Base-by-base conservation (phyloP, 306 rosid genomes). In the Heteromeles arbutifolia region DNA sequence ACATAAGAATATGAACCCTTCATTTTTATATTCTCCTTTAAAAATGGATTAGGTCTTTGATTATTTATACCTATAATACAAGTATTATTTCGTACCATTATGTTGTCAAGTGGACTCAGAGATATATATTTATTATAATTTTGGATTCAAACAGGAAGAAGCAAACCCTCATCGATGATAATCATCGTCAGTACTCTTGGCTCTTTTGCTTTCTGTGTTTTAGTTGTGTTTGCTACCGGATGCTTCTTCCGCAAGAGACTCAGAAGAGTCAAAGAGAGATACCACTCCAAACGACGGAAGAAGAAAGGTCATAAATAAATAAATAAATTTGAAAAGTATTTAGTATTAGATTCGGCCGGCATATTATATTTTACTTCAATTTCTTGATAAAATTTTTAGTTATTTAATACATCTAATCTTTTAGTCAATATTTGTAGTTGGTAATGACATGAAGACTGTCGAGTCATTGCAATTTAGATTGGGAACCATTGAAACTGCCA, bases 381-480 rank as follows among this genome's bases (percentile, higher is more conserved):
- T 58, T 58, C 64, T n/a, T 58, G 0, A 57, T n/a, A n/a, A 11
- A 11, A 10, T 4, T 58, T 22, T 10, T 24, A 58, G 1, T 22
- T 44, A 44, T 3, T 0, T n/a, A n/a, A 25, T 1, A 11, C 8
- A 24, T 11, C 64, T 58, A 24, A 24, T 22, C 18, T 4, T 12
- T 37, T 24, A 24, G 2, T 4, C 13, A 10, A 58, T 58, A 4
- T 58, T 24, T 58, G 31, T 24, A 25, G 72, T 61, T 64, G 59
- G 37, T 32, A 48, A 73, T 41, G 62, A 32, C 14, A 67, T 26
- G 62, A 45, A 63, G 50, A 44, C 75, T 29, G 61, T 68, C 8
- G 91, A 87, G 34, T 83, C 82, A 37, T 57, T 87, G 65, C 88
- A 87, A 68, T 80, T 75, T 74, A 77, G 79, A 65, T 73, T 89